phyloP scores from a whole-genome alignment of 2,329 filamentous ascomycete genomes.

The Cladophialophora bantiana region DNA sequence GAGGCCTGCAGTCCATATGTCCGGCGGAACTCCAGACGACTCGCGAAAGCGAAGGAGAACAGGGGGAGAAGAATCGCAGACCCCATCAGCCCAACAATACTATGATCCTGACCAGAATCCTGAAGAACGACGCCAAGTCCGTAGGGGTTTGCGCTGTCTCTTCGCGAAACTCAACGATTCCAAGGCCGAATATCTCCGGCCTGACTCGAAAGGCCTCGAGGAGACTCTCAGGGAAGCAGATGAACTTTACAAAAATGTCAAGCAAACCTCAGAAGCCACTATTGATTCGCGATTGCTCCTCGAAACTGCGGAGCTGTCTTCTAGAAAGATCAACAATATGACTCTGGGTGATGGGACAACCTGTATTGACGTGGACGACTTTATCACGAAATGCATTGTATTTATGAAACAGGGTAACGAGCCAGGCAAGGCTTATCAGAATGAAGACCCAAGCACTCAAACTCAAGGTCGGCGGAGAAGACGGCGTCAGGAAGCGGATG shows the following conservation, averaged over 20 bases:
- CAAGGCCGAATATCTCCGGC: slow-evolving; percentile 72
- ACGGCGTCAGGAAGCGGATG: slow-evolving; percentile 69
- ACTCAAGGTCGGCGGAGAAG: slow-evolving; percentile 51
- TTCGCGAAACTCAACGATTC: slow-evolving; percentile 65
- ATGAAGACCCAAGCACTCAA: slow-evolving; percentile 44
- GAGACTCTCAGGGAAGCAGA: slow-evolving; percentile 73
- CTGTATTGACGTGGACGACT: slow-evolving; percentile 87
- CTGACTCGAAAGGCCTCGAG: slow-evolving; percentile 69
- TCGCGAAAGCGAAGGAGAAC: slow-evolving; percentile 55
- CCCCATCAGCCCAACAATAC: slow-evolving; percentile 49
- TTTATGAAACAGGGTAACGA: slow-evolving; percentile 77
- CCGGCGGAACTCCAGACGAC: slow-evolving; percentile 34
- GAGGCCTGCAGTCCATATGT: slow-evolving; percentile 41
- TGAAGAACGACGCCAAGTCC: slow-evolving; percentile 73
- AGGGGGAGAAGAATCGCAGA: slow-evolving; percentile 41
- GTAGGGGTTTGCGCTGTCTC: slow-evolving; percentile 74
- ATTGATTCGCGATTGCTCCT: slow-evolving; percentile 89
- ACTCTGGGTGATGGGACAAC: slow-evolving; percentile 74
- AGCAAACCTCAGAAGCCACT: slow-evolving; percentile 88
- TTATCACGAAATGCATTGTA: slow-evolving; percentile 85
- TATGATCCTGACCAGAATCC: slow-evolving; percentile 87
- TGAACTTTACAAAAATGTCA: slow-evolving; percentile 70
- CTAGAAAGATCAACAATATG: slow-evolving; percentile 77
- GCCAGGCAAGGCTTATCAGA: slow-evolving; percentile 38
- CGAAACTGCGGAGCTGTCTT: slow-evolving; percentile 77